Evolutionary conservation across 1,139 yeast genomes (phyloP).

Genomic region (Waltiozyma sp.): DNA sequence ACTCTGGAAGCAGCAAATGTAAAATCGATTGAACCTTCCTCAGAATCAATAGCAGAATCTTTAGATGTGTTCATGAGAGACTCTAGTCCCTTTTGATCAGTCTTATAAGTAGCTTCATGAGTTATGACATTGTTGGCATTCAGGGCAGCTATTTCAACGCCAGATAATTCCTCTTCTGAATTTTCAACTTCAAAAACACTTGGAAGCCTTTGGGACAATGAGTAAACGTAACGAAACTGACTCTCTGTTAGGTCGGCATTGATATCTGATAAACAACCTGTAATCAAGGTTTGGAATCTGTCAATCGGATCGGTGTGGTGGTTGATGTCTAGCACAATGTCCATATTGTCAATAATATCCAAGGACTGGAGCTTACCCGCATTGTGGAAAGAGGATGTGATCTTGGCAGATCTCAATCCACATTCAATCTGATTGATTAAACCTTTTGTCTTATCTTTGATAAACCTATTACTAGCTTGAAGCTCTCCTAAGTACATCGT

Average conservation of each 20-base stretch:
- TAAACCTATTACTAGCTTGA: constrained; percentile 33
- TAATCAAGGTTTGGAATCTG: constrained; percentile 42
- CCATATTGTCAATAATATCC: constrained; percentile 61
- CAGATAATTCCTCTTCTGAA: constrained; percentile 27
- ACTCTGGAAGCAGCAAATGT: constrained; percentile 51
- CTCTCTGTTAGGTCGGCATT: constrained; percentile 64
- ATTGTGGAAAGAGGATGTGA: constrained; percentile 50
- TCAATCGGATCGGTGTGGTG: constrained; percentile 36
- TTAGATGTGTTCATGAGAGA: constrained; percentile 5
- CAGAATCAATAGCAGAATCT: constrained; percentile 9
- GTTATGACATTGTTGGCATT: constrained; percentile 25
- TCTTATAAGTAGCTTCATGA: constrained; percentile 17
- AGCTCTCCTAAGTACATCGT: constrained; percentile 79
- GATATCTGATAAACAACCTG: constrained; percentile 57
- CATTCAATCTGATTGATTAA: constrained; percentile 43
- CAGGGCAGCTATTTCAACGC: constrained; percentile 55
- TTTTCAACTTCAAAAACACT: constrained; percentile 38
- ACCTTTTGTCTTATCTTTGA: constrained; percentile 15
- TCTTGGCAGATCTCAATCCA: constrained; percentile 62
- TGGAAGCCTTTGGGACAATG: constrained; percentile 46
- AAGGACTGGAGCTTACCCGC: constrained; percentile 38
- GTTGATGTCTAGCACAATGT: constrained; percentile 51
- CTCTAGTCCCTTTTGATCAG: constrained; percentile 7
- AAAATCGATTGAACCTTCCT: constrained; percentile 35
- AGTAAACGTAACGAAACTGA: constrained; percentile 53